phyloP scores from a whole-genome alignment of 2,329 filamentous ascomycete genomes.

The Phialophora verrucosa region DNA sequence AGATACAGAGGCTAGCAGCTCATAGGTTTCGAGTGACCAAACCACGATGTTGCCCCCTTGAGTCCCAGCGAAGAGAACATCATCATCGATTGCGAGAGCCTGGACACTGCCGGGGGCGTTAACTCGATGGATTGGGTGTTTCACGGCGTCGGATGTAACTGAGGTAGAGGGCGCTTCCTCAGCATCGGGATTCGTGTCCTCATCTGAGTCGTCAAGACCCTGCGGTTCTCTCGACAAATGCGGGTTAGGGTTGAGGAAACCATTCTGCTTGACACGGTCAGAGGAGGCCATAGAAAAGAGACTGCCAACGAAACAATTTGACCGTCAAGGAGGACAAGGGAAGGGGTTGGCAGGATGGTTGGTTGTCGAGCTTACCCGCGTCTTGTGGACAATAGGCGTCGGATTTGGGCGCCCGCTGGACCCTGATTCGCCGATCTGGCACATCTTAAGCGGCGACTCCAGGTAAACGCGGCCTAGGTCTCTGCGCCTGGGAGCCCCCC shows the following conservation, averaged over 20 bases:
- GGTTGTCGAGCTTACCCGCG: slow-evolving; percentile 10
- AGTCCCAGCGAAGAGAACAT: slow-evolving; percentile 87
- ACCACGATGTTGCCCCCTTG: slow-evolving; percentile 91
- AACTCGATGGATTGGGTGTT: slow-evolving; percentile 35
- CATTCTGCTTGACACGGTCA: slow-evolving; percentile 20
- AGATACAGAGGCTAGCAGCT: slow-evolving; percentile 77
- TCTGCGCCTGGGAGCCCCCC: neutral
- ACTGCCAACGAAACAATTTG: neutral
- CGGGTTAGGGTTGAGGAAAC: slow-evolving; percentile 7
- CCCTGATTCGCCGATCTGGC: slow-evolving; percentile 30
- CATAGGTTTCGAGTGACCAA: slow-evolving; percentile 88
- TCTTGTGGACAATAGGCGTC: slow-evolving; percentile 10
- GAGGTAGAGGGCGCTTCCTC: slow-evolving; percentile 14
- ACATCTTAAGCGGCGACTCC: slow-evolving; percentile 15
- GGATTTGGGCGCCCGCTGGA: slow-evolving; percentile 14
- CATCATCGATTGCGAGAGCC: slow-evolving; percentile 77
- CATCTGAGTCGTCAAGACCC: slow-evolving; percentile 9
- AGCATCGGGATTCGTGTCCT: neutral
- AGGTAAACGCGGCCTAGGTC: neutral
- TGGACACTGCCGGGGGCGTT: slow-evolving; percentile 55
- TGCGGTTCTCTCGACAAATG: neutral
- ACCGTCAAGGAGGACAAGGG: slow-evolving; percentile 6
- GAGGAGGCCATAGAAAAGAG: slow-evolving; percentile 26
- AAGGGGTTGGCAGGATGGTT: neutral
- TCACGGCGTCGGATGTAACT: slow-evolving; percentile 1